Evolutionary conservation across 2,329 filamentous ascomycete species (phyloP), one percentile per base, ranked within the genome.

Genomic region (Septoria petroselini): DNA sequence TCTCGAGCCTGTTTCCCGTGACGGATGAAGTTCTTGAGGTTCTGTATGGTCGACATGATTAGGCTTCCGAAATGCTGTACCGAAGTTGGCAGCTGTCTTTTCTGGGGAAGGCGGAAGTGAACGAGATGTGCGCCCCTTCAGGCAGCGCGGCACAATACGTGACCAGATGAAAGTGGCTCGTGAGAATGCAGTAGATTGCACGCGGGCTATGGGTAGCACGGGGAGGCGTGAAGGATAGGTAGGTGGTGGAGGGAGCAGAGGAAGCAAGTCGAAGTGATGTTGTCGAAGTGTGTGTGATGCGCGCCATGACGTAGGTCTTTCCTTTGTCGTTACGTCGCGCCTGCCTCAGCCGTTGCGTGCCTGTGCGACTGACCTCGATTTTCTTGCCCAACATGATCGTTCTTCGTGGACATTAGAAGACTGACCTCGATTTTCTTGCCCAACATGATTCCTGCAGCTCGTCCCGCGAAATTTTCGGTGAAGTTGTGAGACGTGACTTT

Each of bases 1-100:
- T 76, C 78, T 60, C 89, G 86, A 62, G 90, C 91, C 78, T 95
- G 90, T 77, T 96, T 96, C 73, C 91, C 91, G 77, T 96, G 91
- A 60, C 91, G 88, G 73, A 97, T 93, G 73, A 97, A 94, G 73
- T 96, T 96, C 75, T 97, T 96, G 64, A 96, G 82, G 69, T 93
- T 93, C 76, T 96, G 91, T 75, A 96, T 95, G 39, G 81, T 81
- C 63, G 79, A 82, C 81, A 84, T 84, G 65, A 50, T 71, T 65
- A 59, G 56, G 54, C 12, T 18, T 14, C 11, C 34, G 43, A 31
- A 23, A 7, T 34, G 41, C 3, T 23, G 41, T 6, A n/a, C 7
- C 14, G 7, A n/a, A 43, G 27, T 23, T 15, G 27, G 27, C 25
- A 23, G 27, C 14, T 14, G 41, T 6, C 23, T 27, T 27, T 23